Evolutionary conservation across 2,329 filamentous ascomycete species (phyloP).

Genomic region (Lomentospora prolificans): DNA sequence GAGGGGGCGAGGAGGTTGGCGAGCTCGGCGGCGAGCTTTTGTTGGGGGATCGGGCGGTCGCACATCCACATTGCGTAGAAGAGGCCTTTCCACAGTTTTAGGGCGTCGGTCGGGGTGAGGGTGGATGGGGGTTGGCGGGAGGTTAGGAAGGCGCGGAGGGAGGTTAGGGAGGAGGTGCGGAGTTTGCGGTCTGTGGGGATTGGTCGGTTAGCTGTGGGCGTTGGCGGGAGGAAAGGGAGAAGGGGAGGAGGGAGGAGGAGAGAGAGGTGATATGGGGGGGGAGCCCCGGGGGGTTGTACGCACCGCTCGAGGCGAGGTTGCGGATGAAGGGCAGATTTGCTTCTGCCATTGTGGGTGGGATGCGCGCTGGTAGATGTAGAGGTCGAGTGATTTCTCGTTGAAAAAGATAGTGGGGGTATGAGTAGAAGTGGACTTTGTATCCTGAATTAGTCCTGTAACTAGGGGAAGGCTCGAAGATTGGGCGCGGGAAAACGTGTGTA

Average conservation of each 20-base stretch:
- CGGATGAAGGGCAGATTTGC: slow-evolving; percentile 64
- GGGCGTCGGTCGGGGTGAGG: slow-evolving; percentile 59
- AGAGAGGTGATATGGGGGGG: no score
- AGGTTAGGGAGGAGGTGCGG: slow-evolving; percentile 66
- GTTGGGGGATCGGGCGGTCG: slow-evolving; percentile 80
- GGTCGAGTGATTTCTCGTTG: no score
- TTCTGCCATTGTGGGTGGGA: slow-evolving; percentile 28
- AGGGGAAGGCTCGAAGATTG: no score
- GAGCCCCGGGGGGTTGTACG: no score
- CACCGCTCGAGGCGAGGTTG: slow-evolving; percentile 77
- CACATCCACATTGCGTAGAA: slow-evolving; percentile 94
- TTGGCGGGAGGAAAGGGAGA: neutral
- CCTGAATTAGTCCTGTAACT: no score
- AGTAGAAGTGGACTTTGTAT: no score
- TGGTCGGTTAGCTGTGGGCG: neutral
- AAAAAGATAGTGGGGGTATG: no score
- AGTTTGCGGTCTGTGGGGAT: slow-evolving; percentile 56
- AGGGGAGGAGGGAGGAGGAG: neutral
- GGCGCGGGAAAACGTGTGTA: no score
- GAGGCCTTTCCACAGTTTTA: slow-evolving; percentile 91
- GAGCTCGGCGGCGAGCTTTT: slow-evolving; percentile 69
- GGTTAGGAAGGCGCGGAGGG: slow-evolving; percentile 68
- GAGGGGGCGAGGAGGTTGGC: slow-evolving; percentile 42
- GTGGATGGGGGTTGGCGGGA: slow-evolving; percentile 31
- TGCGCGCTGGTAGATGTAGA: no score